Base-by-base conservation (phyloP, 192 early-diverging fungal genomes). In the Umbelopsis sp. region DNA sequence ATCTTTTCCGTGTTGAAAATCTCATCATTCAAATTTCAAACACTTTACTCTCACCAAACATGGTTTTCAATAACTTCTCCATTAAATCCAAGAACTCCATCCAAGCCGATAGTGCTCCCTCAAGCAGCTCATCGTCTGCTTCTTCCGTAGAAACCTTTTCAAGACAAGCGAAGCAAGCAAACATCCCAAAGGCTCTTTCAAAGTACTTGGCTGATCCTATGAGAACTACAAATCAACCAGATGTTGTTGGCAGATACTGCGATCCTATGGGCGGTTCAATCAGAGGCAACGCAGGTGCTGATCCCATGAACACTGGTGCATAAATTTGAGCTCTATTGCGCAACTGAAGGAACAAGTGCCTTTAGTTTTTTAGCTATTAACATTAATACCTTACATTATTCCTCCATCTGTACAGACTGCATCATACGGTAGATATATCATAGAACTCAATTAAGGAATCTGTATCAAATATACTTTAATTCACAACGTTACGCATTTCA, bases 191-290 rank as follows among this genome's bases (percentile, higher is more conserved):
- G 29, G 2, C 56, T 34, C 31, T 62, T 7, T 22, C 56, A 20
- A 62, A 73, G 29, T 76, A 41, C 36, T 38, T 45, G 4, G 73
- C 70, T 68, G 77, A 78, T 36, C 77, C 72, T 50, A 78, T 70
- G 43, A 20, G 65, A 34, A 78, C 31, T 25, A 59, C 62, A 21
- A 38, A 52, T n/a, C 51, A 59, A 16, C 72, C 77, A 66, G 71
- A 73, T 20, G 44, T 74, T 2, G 65, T 74, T 68, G 77, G 77
- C 14, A 6, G 21, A 22, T 73, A 52, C 20, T 16, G 47, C 21
- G 72, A 78, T 53, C 72, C 77, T 36, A 74, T 70, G 65, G 69
- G 72, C 7, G 38, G 47, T 16, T 16, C 52, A 1, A 32, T 45
- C 36, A 25, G 21, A 50, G 4, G 38, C 6, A 32, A 47, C 16